Evolutionary conservation across 305 asterid species (phyloP), one percentile per base, ranked within the genome.

Genomic region (Striga hermonthica): DNA sequence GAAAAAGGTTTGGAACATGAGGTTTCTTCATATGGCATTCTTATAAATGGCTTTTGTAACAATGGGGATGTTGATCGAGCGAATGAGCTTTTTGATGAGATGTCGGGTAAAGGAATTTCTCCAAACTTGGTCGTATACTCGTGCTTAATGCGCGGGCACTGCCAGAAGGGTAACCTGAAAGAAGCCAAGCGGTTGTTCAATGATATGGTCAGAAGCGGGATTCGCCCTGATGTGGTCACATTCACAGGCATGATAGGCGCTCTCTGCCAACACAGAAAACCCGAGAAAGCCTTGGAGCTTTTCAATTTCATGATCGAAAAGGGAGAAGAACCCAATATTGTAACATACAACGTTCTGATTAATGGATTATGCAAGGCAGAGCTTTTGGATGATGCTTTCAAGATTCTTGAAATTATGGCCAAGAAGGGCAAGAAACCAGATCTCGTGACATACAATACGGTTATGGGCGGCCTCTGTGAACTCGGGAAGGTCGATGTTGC

Each of bases 321-420:
- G 71, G 85, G 88, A 52, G 76, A 77, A 67, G 86, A 74, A 13
- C 87, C 88, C 14, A 77, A 49, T 59, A 77, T 12, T 37, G 66
- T 56, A 62, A 80, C 91, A 4, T 85, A 80, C 13, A 87, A 83
- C 52, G 55, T 73, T 67, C 77, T 87, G 8, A 72, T 85, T 48
- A 72, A 74, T 59, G 93, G 92, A 38, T 71, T 87, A 13, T 81
- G 87, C 80, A 79, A 81, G 79, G 82, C 78, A 4, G 83, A 84
- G 2, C 73, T 65, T 59, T 44, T 71, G 5, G 72, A 70, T 53
- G 92, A 85, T 62, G 93, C 93, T 65, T 59, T 65, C 44, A 78
- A 65, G 57, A 74, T 87, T 63, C 73, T 87, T 35, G 80, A 77
- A 62, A 48, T 77, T 69, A 87, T 85, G 93, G 63, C 64, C 41